A percentile compares a stretch with the other conserved stretches of the same genome.
Conservation (phyloP, 257 asterid genomes). For the Scutellaria galericulata region DNA sequence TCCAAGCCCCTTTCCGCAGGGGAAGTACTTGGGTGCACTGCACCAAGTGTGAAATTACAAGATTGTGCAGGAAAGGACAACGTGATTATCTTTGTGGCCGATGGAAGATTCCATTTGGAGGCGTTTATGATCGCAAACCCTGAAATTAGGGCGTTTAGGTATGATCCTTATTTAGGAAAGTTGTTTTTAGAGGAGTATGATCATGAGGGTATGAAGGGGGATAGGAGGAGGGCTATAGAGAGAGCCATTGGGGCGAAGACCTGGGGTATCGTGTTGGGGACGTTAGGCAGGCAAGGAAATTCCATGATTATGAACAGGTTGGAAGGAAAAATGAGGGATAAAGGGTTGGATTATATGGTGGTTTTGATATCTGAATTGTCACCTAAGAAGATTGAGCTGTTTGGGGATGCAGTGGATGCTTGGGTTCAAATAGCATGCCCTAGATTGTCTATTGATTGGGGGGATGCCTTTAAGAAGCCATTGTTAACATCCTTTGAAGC, state of each 20-base stretch:
- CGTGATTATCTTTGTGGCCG: slow-evolving; percentile 82
- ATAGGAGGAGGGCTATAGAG: slow-evolving; percentile 82
- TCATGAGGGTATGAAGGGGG: slow-evolving; percentile 81
- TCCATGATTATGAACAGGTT: slow-evolving; percentile 72
- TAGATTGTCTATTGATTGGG: slow-evolving; percentile 96
- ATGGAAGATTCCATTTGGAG: slow-evolving; percentile 95
- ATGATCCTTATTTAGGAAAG: slow-evolving; percentile 84
- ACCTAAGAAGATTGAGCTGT: slow-evolving; percentile 76
- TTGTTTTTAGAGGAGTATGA: slow-evolving; percentile 95
- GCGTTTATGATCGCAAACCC: slow-evolving; percentile 99
- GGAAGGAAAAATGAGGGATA: slow-evolving; percentile 83
- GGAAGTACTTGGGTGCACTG: slow-evolving; percentile 96
- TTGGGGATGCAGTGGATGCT: slow-evolving; percentile 89
- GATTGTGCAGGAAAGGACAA: slow-evolving; percentile 41
- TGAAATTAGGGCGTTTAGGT: slow-evolving; percentile 64
- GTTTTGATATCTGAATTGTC: slow-evolving; percentile 93
- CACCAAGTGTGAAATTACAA: slow-evolving; percentile 65
- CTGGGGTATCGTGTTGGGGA: slow-evolving; percentile 92
- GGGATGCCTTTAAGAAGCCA: slow-evolving; percentile 90
- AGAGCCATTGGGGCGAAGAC: slow-evolving; percentile 65
- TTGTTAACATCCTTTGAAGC: slow-evolving; percentile 88
- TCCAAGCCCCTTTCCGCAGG: slow-evolving; percentile 96
- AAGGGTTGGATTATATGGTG: slow-evolving; percentile 74
- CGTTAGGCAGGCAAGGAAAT: slow-evolving; percentile 94
- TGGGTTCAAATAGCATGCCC: slow-evolving; percentile 98